These are phyloP conservation scores for Lentinula raphanica DNA, from an alignment of 768 basidiomycete genomes.

Conservation along the genomic window DNA sequence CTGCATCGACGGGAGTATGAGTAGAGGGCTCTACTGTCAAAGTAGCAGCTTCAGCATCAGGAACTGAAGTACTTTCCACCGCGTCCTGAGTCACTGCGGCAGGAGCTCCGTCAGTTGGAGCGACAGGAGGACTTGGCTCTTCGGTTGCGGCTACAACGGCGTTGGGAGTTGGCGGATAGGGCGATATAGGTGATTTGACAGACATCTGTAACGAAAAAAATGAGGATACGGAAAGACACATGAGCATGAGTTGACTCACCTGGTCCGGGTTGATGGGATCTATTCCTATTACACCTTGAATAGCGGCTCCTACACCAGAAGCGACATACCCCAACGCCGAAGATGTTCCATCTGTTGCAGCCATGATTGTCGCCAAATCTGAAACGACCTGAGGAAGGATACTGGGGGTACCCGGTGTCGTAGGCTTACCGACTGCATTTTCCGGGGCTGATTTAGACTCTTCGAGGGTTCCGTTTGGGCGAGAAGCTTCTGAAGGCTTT, in stretches of 20 bases:
- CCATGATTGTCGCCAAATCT: slow-evolving; percentile 32
- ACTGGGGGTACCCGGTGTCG: slow-evolving; percentile 5
- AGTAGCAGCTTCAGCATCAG: background rate
- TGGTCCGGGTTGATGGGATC: slow-evolving; percentile 34
- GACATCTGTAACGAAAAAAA: slow-evolving; percentile 12
- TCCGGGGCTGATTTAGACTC: slow-evolving; percentile 8
- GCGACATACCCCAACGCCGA: slow-evolving; percentile 34
- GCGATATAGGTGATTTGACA: slow-evolving; percentile 13
- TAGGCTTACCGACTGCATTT: slow-evolving; percentile 4
- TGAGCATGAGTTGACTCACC: slow-evolving; percentile 15
- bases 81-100: slow-evolving; percentile 6
- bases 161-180: background rate
- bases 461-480: slow-evolving; percentile 6
- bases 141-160: background rate
- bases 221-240: slow-evolving; percentile 4
- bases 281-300: slow-evolving; percentile 31
- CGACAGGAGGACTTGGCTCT: slow-evolving; percentile 15
- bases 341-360: slow-evolving; percentile 32
- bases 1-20: slow-evolving; percentile 14
- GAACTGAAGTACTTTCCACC: background rate
- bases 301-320: slow-evolving; percentile 34
- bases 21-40: slow-evolving; percentile 13
- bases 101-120: slow-evolving; percentile 15
- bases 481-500: slow-evolving; percentile 24
- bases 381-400: slow-evolving; percentile 28